These are phyloP conservation scores for Ascomycota sp. DNA, from an alignment of 2,329 filamentous ascomycete species.

Conservation along the genomic window DNA sequence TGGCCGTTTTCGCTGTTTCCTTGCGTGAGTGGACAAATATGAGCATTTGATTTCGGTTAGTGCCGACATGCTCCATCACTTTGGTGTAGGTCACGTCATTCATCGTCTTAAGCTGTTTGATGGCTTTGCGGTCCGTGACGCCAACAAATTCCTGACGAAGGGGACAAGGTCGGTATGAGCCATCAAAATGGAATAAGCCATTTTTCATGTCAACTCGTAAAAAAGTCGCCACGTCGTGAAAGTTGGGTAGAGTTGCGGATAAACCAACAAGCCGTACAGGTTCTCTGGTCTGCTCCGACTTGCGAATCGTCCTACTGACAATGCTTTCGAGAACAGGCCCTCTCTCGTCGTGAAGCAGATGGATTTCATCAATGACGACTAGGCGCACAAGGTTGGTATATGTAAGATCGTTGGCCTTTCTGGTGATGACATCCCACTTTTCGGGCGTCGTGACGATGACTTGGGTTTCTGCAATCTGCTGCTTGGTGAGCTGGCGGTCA, in stretches of 20 bases:
- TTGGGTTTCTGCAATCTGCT: slow-evolving; percentile 93
- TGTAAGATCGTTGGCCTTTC: slow-evolving; percentile 87
- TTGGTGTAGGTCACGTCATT: slow-evolving; percentile 98
- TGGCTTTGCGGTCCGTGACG: slow-evolving; percentile 90
- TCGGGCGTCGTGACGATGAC: slow-evolving; percentile 96
- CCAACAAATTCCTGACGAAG: slow-evolving; percentile 93
- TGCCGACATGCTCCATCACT: slow-evolving; percentile 84
- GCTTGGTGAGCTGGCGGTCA: slow-evolving; percentile 92
- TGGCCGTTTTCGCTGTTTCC: slow-evolving; percentile 91
- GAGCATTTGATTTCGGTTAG: slow-evolving; percentile 87
- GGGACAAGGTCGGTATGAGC: slow-evolving; percentile 78
- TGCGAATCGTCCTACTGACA: slow-evolving; percentile 78
- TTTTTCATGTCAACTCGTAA: slow-evolving; percentile 68
- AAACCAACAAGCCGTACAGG: slow-evolving; percentile 78
- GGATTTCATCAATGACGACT: slow-evolving; percentile 94
- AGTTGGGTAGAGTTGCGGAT: slow-evolving; percentile 89
- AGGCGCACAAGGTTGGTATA: slow-evolving; percentile 94
- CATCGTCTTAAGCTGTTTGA: slow-evolving; percentile 98
- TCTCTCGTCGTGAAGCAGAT: slow-evolving; percentile 89
- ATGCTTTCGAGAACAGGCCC: slow-evolving; percentile 94
- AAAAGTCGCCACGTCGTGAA: slow-evolving; percentile 87
- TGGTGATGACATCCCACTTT: slow-evolving; percentile 97
- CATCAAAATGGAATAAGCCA: slow-evolving; percentile 89
- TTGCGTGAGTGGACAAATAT: slow-evolving; percentile 98
- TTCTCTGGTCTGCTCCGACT: slow-evolving; percentile 82